Conservation (phyloP, 192 early-diverging fungal species). For the Pilaira anomala region DNA sequence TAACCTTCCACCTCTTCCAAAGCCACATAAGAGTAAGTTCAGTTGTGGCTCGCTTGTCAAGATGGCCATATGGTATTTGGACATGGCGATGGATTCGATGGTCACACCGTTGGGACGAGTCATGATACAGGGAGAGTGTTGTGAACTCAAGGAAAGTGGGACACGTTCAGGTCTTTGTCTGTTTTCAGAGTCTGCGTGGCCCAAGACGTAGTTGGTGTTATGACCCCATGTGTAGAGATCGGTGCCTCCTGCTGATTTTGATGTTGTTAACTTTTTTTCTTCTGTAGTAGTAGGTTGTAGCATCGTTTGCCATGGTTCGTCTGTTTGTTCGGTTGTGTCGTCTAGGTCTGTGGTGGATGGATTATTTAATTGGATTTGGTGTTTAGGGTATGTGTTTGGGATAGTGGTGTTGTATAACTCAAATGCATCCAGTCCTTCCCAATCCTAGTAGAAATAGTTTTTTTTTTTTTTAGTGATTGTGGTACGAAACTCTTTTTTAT, state of each 20-base stretch:
- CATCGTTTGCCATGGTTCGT: not conserved
- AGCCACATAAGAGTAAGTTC: constrained; percentile 55
- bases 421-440: constrained; percentile 43
- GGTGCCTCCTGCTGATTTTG: constrained; percentile 29
- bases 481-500: no score
- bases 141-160: constrained; percentile 34
- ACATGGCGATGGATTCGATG: constrained; percentile 47
- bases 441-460: constrained; percentile 45
- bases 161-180: constrained; percentile 63
- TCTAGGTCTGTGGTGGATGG: not conserved
- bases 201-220: constrained; percentile 67
- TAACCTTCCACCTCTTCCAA: constrained; percentile 65
- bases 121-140: constrained; percentile 31
- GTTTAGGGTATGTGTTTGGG: constrained; percentile 16
- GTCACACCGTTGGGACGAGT: constrained; percentile 19
- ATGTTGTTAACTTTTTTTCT: not conserved
- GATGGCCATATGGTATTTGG: constrained; percentile 67
- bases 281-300: no score
- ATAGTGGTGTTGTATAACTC: constrained; percentile 38
- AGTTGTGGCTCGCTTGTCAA: constrained; percentile 46
- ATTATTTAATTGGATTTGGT: not conserved
- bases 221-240: constrained; percentile 73
- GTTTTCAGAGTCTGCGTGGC: constrained; percentile 63
- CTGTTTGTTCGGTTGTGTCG: not conserved
- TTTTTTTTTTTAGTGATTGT: not conserved